These are phyloP conservation scores for Aspergillus alliaceus DNA, from an alignment of 2,329 filamentous ascomycete genomes.

Conservation along the genomic window DNA sequence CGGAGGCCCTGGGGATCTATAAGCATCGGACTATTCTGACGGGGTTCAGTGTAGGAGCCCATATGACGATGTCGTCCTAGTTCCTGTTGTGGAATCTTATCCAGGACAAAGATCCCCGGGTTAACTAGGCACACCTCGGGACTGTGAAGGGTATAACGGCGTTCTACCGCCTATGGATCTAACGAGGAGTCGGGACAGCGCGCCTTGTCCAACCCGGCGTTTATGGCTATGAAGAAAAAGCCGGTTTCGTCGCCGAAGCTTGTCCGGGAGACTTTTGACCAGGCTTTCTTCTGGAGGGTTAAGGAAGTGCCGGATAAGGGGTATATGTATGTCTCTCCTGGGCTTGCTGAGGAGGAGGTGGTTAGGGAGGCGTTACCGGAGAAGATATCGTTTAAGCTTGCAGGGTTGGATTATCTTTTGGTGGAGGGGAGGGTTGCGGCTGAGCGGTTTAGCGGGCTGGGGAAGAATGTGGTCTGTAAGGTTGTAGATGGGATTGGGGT, in stretches of 20 bases:
- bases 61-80: neutral
- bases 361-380: neutral
- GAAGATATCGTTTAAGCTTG: neutral
- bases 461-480: neutral
- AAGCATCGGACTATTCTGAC: neutral
- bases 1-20: neutral
- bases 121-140: neutral
- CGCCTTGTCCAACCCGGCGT: neutral
- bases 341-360: neutral
- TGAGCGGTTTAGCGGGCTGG: neutral
- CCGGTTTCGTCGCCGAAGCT: neutral
- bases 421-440: neutral
- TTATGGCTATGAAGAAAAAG: neutral
- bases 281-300: neutral
- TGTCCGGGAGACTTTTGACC: neutral
- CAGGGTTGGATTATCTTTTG: neutral
- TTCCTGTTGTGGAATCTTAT: neutral
- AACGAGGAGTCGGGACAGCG: neutral
- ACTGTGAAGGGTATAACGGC: neutral
- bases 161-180: neutral
- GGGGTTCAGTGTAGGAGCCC: neutral
- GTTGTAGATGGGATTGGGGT: neutral
- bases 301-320: neutral
- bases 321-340: neutral
- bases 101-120: neutral